Percentiles rank a stretch among this genome's conserved stretches.
These are phyloP conservation scores for Thermochaetoides thermophila DNA, from an alignment of 495 filamentous ascomycete genomes.

Conservation along the genomic window DNA sequence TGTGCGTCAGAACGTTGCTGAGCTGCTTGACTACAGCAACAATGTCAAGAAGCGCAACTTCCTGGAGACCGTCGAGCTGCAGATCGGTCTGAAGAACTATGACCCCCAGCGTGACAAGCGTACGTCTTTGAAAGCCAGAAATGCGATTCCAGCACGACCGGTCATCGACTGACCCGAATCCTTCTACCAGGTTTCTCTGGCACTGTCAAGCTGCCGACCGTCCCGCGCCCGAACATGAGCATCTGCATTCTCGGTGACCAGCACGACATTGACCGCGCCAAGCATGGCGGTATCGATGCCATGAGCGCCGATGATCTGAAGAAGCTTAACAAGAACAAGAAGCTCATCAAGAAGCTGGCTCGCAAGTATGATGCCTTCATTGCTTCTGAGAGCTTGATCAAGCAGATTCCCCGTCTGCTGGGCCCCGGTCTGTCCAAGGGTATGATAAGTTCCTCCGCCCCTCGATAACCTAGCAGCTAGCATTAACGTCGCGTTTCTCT, in stretches of 20 bases:
- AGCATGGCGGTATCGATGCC: constrained; percentile 92
- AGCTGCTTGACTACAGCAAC: constrained; percentile 82
- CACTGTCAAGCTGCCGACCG: constrained; percentile 60
- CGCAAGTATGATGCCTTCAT: constrained; percentile 99
- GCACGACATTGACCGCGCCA: constrained; percentile 98
- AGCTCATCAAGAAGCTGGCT: constrained; percentile 99
- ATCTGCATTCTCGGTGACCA: constrained; percentile 98
- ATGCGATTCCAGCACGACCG: not conserved
- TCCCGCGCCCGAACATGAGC: constrained; percentile 87
- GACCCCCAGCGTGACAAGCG: constrained; percentile 99
- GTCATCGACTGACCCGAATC: too few species aligned
- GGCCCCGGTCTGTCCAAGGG: constrained; percentile 97
- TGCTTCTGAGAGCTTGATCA: constrained; percentile 89
- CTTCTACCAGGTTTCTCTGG: constrained; percentile 58
- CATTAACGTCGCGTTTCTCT: not conserved
- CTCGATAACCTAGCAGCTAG: not conserved
- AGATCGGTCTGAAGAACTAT: constrained; percentile 99
- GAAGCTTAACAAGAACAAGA: constrained; percentile 99
- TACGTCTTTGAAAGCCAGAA: not conserved
- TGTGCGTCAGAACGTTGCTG: constrained; percentile 86
- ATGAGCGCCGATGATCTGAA: constrained; percentile 97
- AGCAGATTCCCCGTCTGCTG: constrained; percentile 98
- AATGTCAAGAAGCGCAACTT: constrained; percentile 99
- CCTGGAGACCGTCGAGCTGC: constrained; percentile 53
- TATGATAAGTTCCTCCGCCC: constrained; percentile 24